These are phyloP conservation scores for Globisporangium okanoganense DNA, from an alignment of 352 stramenopile genomes.

Conservation along the genomic window DNA sequence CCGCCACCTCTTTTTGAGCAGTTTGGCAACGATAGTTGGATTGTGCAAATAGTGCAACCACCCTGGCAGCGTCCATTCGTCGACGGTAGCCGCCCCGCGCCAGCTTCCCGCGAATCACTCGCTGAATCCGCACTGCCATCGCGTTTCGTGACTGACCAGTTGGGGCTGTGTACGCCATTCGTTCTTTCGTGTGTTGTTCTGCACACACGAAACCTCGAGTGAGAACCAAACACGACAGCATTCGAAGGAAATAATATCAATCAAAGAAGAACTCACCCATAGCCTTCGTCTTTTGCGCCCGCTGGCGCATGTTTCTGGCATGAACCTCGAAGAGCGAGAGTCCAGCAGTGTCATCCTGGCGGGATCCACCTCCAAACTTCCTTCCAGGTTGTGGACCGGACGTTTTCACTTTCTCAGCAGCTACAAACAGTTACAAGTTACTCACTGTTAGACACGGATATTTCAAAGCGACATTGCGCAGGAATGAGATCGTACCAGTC, in stretches of 20 bases:
- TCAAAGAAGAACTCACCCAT: conserved; percentile 1
- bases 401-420: conserved; percentile 8
- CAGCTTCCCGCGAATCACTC: conserved; percentile 27
- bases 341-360: conserved; percentile 7
- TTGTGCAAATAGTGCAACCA: conserved; percentile 34
- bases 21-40: conserved; percentile 27
- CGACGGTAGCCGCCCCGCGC: conserved; percentile 30
- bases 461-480: background rate
- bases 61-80: conserved; percentile 20
- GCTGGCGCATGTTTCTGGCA: conserved; percentile 15
- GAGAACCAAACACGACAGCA: background rate
- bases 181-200: conserved; percentile 18
- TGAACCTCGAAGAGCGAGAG: conserved; percentile 17
- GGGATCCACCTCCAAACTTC: conserved; percentile 1
- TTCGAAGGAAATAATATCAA: too few relatives aligned
- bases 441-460: conserved; percentile 11
- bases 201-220: background rate
- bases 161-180: conserved; percentile 11
- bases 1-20: conserved; percentile 24
- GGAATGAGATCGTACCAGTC: conserved; percentile 29
- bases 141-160: conserved; percentile 26
- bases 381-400: background rate
- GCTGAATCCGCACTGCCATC: conserved; percentile 49
- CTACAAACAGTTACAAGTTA: conserved; percentile 14
- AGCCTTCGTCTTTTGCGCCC: conserved; percentile 13